Base-by-base conservation (phyloP, 495 filamentous ascomycete species). In the Talaromyces trachyspermus region DNA sequence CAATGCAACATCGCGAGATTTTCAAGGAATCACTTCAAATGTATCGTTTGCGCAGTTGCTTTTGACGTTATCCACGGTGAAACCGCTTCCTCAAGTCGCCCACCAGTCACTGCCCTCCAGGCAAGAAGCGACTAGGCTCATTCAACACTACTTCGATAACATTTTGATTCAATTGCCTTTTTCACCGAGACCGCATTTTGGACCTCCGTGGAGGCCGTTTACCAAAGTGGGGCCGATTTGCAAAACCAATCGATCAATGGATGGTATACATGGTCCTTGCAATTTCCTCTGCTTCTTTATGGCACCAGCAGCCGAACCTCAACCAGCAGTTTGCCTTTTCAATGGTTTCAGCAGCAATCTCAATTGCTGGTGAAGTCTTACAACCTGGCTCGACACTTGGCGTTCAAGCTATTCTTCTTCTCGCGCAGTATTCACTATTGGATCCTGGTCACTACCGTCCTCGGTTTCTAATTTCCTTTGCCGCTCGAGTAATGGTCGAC, bases 1-100 rank as follows among this genome's bases (percentile, higher is more conserved):
- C 55, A 95, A 92, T 69, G 88, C 90, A 22, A 92, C 88, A 2
- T 89, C 90, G 4, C 76, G 88, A 46, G 90, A 95, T 62, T 97
- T 95, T 55, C 83, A 90, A 60, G 86, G 88, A 7, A 89, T 90
- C 43, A 81, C 86, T 19, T 79, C 75, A 38, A 83, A 80, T 51
- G 89, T 92, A 71, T 90, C 87, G 5, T 95, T 94, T 69, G 86
- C 87, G 24, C 83, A 86, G 14, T 72, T 95, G 36, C 78, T 92
- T 43, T 66, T 95, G 44, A 83, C 84, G 30, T 77, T 89, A 22
- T 78, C 85, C 37, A 71, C 80, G 12, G 79, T 81, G 54, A 81
- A 86, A 45, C 65, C 71, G 11, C 63, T 87, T 26, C 83, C 82
- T 20, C 69, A 75, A 32, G 67, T 33, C 11, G 70, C 74, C 23